These are phyloP conservation scores for Diutina neorugosa DNA, from an alignment of 1,139 yeast genomes.

Conservation along the genomic window DNA sequence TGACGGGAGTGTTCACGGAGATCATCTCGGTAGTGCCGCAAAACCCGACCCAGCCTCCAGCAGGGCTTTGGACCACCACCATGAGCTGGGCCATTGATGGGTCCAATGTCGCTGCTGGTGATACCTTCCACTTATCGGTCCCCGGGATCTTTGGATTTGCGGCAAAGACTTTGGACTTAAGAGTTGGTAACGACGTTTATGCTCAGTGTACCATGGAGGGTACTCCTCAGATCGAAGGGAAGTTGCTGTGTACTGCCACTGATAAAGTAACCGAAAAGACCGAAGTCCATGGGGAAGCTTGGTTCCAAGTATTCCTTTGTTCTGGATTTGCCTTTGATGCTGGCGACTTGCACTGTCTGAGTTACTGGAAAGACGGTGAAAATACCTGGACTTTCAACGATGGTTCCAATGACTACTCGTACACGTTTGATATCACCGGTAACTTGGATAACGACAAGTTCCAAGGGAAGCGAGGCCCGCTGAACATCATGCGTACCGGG, in stretches of 20 bases:
- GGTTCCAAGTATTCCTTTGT: not conserved
- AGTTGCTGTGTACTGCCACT: conserved; percentile 16
- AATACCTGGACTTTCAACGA: not conserved
- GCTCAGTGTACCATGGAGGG: conserved; percentile 17
- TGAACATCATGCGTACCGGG: not conserved
- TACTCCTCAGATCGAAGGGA: conserved; percentile 17
- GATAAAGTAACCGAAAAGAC: conserved; percentile 6
- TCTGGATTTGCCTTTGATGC: not conserved
- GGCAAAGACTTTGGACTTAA: conserved; percentile 10
- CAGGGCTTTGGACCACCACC: conserved; percentile 12
- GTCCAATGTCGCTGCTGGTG: conserved; percentile 14
- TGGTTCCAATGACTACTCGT: not conserved
- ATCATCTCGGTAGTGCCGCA: not conserved
- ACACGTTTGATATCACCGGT: not conserved
- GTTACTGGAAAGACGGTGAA: not conserved
- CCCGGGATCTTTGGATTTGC: conserved; percentile 21
- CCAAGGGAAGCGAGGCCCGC: not conserved
- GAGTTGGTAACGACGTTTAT: conserved; percentile 10
- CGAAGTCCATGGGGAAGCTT: not conserved
- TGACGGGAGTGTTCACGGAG: not conserved
- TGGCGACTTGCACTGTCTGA: not conserved
- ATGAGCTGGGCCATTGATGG: conserved; percentile 16
- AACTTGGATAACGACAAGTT: not conserved
- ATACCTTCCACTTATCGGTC: conserved; percentile 19
- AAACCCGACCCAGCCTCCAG: too few relatives aligned